These are phyloP conservation scores for Salix dunnii DNA, from an alignment of 345 rosid species.

Conservation along the genomic window DNA sequence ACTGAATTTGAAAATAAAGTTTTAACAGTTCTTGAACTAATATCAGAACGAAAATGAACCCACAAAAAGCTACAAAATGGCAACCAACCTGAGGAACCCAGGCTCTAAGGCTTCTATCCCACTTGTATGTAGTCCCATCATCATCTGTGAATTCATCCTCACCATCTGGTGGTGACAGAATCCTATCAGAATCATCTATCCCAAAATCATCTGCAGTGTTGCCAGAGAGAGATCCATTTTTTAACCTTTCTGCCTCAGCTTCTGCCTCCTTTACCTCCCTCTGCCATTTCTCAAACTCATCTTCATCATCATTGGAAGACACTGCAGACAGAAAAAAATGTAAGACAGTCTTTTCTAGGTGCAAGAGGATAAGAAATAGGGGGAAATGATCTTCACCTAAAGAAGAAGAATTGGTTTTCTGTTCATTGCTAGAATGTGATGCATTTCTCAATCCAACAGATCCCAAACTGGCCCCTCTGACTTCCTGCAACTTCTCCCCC, in stretches of 20 bases:
- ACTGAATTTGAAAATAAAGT: not conserved
- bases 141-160: conserved; percentile 95
- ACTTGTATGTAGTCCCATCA: conserved; percentile 84
- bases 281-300: conserved; percentile 91
- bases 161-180: conserved; percentile 73
- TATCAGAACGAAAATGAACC: not conserved
- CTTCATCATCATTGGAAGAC: conserved; percentile 38
- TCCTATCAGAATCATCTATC: conserved; percentile 35
- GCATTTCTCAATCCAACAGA: conserved; percentile 17
- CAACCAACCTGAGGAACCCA: conserved; percentile 93
- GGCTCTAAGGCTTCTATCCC: conserved; percentile 67
- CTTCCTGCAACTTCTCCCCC: conserved; percentile 9
- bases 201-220: conserved; percentile 22
- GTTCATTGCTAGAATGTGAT: conserved; percentile 21
- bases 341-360: conserved; percentile 13
- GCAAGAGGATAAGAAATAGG: not conserved
- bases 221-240: conserved; percentile 42
- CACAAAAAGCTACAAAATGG: not conserved
- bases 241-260: conserved; percentile 50
- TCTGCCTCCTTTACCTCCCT: conserved; percentile 75
- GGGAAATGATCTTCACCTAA: conserved; percentile 6
- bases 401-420: conserved; percentile 15
- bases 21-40: not conserved
- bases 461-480: conserved; percentile 3
- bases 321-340: conserved; percentile 40